Conservation (phyloP, 2,329 filamentous ascomycete genomes). For the Corinectria fuckeliana region DNA sequence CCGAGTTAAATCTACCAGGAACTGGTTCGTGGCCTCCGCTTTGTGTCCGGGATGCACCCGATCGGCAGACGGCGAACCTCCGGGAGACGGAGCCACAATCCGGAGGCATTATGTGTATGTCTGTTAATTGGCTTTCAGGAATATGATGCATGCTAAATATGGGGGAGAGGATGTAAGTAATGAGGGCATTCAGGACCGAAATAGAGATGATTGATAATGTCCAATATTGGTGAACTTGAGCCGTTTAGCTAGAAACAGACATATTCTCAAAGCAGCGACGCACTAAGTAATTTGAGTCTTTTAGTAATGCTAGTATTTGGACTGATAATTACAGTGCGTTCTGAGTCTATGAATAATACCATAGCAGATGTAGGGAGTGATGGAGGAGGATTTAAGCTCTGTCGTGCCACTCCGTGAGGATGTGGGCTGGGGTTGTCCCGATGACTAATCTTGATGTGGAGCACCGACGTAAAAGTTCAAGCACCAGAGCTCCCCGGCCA, state of each 20-base stretch:
- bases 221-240: neutral
- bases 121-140: neutral
- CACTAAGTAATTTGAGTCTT: neutral
- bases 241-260: neutral
- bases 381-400: neutral
- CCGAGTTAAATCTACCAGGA: constrained; percentile 16
- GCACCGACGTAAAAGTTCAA: constrained; percentile 25
- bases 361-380: neutral
- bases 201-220: neutral
- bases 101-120: constrained; percentile 6
- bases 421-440: constrained; percentile 11
- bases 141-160: neutral
- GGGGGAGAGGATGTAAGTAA: neutral
- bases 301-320: neutral
- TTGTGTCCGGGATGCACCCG: constrained; percentile 21
- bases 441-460: constrained; percentile 33
- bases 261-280: neutral
- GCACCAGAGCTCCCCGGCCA: constrained; percentile 32
- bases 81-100: constrained; percentile 3
- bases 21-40: constrained; percentile 17
- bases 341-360: neutral
- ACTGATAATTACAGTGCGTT: neutral
- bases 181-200: neutral
- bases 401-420: neutral
- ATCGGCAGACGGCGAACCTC: constrained; percentile 9